phyloP scores from a whole-genome alignment of 108 stramenopile genomes.

The Conticribra weissflogii region DNA sequence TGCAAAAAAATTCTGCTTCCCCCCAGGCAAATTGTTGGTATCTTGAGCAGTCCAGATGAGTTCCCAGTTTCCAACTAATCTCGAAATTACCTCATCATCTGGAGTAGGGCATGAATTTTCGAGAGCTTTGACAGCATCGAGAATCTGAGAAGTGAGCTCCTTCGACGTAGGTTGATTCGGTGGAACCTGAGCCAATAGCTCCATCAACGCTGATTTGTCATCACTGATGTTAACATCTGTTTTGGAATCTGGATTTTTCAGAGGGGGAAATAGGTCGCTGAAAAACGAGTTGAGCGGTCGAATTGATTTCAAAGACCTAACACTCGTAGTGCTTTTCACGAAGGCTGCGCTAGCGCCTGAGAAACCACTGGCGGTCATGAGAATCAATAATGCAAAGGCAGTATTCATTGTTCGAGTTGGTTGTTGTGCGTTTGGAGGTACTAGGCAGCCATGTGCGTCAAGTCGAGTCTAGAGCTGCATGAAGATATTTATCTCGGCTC shows the following conservation, averaged over 20 bases:
- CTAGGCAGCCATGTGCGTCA: no score
- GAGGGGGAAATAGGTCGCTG: conserved; percentile 7
- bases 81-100: conserved; percentile 55
- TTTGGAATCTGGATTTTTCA: not conserved
- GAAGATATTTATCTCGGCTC: no score
- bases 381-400: no score
- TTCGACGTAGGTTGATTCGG: conserved; percentile 58
- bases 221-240: not conserved
- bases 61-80: conserved; percentile 74
- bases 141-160: conserved; percentile 56
- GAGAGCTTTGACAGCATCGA: conserved; percentile 48
- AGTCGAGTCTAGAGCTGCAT: no score
- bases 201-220: conserved; percentile 17
- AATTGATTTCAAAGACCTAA: not conserved
- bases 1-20: conserved; percentile 37
- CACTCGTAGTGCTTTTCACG: no score
- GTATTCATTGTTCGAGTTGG: no score
- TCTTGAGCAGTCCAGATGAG: conserved; percentile 87
- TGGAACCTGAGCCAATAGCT: conserved; percentile 20
- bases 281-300: conserved; percentile 10
- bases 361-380: not conserved
- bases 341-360: not conserved
- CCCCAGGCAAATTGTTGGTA: conserved; percentile 25
- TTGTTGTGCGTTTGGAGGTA: not conserved
- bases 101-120: conserved; percentile 64